Evolutionary conservation across 1,139 yeast species (phyloP).

Genomic region (Saccharomyces hybrid): DNA sequence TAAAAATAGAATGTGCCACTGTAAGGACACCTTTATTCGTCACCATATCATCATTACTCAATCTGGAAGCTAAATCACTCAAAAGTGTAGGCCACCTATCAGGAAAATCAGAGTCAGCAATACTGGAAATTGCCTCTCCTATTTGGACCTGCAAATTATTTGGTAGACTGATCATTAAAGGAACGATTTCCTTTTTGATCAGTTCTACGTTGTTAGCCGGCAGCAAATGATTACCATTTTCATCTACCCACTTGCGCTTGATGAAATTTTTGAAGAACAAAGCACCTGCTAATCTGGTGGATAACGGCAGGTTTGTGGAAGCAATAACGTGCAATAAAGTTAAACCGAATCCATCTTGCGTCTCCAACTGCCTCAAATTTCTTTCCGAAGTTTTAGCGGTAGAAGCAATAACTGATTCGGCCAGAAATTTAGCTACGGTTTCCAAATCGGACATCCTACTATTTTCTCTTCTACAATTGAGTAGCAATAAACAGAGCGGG

Average conservation of each 20-base stretch:
- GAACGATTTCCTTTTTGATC: constrained; percentile 70
- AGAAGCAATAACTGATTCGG: constrained; percentile 36
- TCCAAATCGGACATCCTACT: constrained; percentile 33
- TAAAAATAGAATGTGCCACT: constrained; percentile 93
- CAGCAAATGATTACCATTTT: constrained; percentile 70
- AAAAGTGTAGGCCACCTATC: constrained; percentile 76
- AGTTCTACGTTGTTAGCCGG: constrained; percentile 54
- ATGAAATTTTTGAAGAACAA: constrained; percentile 84
- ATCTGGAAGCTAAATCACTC: constrained; percentile 62
- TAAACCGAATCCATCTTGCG: constrained; percentile 64
- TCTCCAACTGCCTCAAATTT: constrained; percentile 53
- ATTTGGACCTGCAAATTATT: constrained; percentile 73
- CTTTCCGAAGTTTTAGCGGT: constrained; percentile 57
- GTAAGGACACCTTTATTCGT: constrained; percentile 78
- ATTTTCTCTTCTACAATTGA: neutral
- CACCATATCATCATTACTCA: constrained; percentile 53
- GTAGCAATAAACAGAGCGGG: neutral
- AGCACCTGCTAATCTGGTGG: constrained; percentile 81
- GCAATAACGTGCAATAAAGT: constrained; percentile 74
- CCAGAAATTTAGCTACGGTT: constrained; percentile 30
- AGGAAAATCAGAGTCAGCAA: constrained; percentile 96
- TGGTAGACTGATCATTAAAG: constrained; percentile 77
- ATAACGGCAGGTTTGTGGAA: constrained; percentile 42
- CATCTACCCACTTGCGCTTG: constrained; percentile 82
- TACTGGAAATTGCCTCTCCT: constrained; percentile 86